A percentile compares a stretch with the other conserved stretches of the same genome.
These are phyloP conservation scores for Aspergillus jensenii DNA, from an alignment of 2,329 filamentous ascomycete species.

Conservation along the genomic window DNA sequence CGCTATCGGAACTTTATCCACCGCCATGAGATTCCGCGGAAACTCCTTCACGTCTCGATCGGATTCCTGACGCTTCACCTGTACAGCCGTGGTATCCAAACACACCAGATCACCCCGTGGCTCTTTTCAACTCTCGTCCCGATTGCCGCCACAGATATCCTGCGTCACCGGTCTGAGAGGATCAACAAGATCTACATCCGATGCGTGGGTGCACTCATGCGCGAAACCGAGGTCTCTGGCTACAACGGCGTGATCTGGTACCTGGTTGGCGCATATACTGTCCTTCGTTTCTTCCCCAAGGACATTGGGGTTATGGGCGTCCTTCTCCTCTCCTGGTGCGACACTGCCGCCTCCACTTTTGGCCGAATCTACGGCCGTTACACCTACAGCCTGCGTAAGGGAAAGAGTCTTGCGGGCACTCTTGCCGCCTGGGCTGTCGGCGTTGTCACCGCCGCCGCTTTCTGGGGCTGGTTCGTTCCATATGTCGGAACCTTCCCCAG, in stretches of 20 bases:
- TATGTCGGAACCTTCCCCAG: constrained; percentile 64
- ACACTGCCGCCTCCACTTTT: constrained; percentile 94
- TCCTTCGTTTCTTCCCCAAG: constrained; percentile 85
- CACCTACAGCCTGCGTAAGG: constrained; percentile 77
- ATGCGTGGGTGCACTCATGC: constrained; percentile 86
- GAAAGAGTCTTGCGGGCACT: constrained; percentile 90
- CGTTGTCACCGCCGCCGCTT: constrained; percentile 76
- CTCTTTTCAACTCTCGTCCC: constrained; percentile 79
- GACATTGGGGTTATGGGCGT: constrained; percentile 89
- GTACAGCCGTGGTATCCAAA: constrained; percentile 77
- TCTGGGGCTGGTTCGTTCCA: constrained; percentile 85
- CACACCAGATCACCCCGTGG: constrained; percentile 75
- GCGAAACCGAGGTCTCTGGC: constrained; percentile 88
- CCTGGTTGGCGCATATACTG: constrained; percentile 83
- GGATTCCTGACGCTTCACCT: constrained; percentile 89
- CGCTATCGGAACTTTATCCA: constrained; percentile 91
- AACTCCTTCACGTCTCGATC: constrained; percentile 90
- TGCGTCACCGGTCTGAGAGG: constrained; percentile 77
- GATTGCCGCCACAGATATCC: constrained; percentile 75
- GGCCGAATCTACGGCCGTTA: constrained; percentile 86
- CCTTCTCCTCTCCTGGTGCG: constrained; percentile 92
- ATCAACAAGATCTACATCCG: constrained; percentile 88
- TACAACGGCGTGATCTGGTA: constrained; percentile 99
- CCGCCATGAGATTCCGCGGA: constrained; percentile 94
- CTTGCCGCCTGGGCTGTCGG: constrained; percentile 80